phyloP scores from a whole-genome alignment of 257 asterid genomes.

The Nicotiana obtusifolia region DNA sequence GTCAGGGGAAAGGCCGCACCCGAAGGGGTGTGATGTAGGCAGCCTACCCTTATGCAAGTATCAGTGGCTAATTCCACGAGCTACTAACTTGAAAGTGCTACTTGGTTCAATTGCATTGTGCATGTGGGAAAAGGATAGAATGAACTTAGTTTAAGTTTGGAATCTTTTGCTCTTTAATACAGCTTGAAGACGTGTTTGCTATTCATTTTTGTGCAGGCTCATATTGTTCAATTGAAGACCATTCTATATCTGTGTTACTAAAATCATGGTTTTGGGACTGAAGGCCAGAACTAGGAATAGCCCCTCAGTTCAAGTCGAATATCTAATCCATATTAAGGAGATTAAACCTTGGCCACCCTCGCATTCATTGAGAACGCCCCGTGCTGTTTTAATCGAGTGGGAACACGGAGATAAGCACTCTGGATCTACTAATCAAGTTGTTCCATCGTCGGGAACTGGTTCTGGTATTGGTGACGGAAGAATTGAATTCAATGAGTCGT shows the following conservation, averaged over 20 bases:
- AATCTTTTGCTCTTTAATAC: not conserved
- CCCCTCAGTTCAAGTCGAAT: conserved; percentile 39
- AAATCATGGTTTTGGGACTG: conserved; percentile 81
- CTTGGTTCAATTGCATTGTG: not conserved
- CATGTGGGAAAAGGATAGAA: not conserved
- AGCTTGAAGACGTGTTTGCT: not conserved
- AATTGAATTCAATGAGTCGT: conserved; percentile 58
- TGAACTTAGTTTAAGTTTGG: not conserved
- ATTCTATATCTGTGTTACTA: conserved; percentile 1
- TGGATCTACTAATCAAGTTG: conserved; percentile 39
- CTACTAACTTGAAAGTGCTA: not conserved
- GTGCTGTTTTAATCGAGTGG: conserved; percentile 73
- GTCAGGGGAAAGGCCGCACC: no score
- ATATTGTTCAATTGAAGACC: not conserved
- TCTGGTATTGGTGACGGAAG: conserved; percentile 56
- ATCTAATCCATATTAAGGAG: conserved; percentile 46
- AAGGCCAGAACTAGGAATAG: conserved; percentile 52
- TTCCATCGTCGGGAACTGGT: conserved; percentile 3
- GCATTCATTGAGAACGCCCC: conserved; percentile 49
- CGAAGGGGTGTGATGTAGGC: no score
- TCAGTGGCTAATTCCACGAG: no score
- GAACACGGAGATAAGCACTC: conserved; percentile 49
- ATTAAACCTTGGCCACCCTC: conserved; percentile 91
- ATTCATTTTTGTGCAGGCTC: not conserved
- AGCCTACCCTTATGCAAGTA: no score